Evolutionary conservation across 2,329 filamentous ascomycete species (phyloP).

Genomic region (Trichoderma atrobrunneum): DNA sequence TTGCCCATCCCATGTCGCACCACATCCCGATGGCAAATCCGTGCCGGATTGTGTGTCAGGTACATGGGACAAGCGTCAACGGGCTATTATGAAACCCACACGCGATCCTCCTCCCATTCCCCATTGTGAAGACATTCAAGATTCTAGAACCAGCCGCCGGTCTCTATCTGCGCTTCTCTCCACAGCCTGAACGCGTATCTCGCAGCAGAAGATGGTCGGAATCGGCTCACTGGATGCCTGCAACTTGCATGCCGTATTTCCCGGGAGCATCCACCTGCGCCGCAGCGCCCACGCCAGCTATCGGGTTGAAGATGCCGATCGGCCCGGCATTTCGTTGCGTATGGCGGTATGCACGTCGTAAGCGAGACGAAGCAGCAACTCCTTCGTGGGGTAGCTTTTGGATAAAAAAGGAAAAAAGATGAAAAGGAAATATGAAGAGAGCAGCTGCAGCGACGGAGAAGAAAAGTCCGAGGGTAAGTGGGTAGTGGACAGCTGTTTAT

Average conservation of each 20-base stretch:
- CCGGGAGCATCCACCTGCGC: conserved; percentile 2
- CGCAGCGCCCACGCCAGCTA: neutral
- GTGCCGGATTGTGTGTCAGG: neutral
- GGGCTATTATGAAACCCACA: neutral
- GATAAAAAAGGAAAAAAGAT: neutral
- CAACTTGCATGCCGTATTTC: conserved; percentile 10
- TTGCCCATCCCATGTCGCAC: neutral
- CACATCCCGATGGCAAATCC: neutral
- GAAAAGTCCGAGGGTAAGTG: neutral
- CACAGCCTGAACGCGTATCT: neutral
- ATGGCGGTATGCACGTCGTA: neutral
- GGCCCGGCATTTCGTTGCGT: conserved; percentile 8
- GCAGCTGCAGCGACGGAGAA: neutral
- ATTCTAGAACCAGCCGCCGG: neutral
- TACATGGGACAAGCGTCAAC: neutral
- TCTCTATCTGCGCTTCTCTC: neutral
- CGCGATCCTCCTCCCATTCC: neutral
- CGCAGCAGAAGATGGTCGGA: neutral
- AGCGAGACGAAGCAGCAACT: neutral
- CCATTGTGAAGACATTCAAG: neutral
- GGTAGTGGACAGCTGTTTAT: neutral
- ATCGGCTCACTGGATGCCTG: neutral
- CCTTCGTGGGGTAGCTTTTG: neutral
- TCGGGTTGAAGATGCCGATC: conserved; percentile 16
- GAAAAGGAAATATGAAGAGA: neutral